Percentiles rank a stretch among this genome's conserved stretches.
These are phyloP conservation scores for Marasmius sp. DNA, from an alignment of 1,284 basidiomycete genomes.

Conservation along the genomic window DNA sequence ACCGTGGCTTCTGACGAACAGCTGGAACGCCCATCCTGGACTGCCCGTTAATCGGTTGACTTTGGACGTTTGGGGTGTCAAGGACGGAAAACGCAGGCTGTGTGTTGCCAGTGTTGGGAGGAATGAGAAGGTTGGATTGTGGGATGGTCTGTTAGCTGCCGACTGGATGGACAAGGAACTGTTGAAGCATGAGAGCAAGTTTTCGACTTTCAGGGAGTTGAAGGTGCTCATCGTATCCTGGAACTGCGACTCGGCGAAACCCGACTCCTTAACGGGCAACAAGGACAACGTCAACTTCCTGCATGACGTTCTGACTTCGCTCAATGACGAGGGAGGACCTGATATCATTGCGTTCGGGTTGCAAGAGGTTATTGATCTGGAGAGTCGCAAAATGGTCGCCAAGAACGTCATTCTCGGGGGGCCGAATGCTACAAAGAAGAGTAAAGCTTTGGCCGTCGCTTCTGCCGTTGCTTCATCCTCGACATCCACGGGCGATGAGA, in stretches of 20 bases:
- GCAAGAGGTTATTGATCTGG: slow-evolving; percentile 94
- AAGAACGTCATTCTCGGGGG: slow-evolving; percentile 83
- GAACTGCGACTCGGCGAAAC: slow-evolving; percentile 91
- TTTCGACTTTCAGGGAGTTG: slow-evolving; percentile 78
- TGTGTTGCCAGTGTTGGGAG: slow-evolving; percentile 78
- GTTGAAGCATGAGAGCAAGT: slow-evolving; percentile 71
- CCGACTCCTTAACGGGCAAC: slow-evolving; percentile 65
- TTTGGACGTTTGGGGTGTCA: slow-evolving; percentile 74
- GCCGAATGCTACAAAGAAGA: slow-evolving; percentile 32
- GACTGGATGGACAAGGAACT: slow-evolving; percentile 91
- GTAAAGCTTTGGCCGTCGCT: neutral
- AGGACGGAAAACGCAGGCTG: slow-evolving; percentile 55
- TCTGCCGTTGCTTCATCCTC: slow-evolving; percentile 5
- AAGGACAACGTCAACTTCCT: slow-evolving; percentile 74
- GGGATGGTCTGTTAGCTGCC: slow-evolving; percentile 86
- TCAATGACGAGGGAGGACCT: slow-evolving; percentile 51
- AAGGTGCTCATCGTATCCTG: slow-evolving; percentile 86
- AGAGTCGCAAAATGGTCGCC: slow-evolving; percentile 87
- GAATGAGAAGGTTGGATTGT: slow-evolving; percentile 76
- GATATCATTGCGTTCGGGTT: slow-evolving; percentile 94
- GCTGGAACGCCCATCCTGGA: slow-evolving; percentile 87
- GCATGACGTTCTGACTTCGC: slow-evolving; percentile 65
- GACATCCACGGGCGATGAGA: neutral
- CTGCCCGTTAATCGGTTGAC: slow-evolving; percentile 72
- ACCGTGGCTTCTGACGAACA: slow-evolving; percentile 88